Conservation (phyloP, 129 eudicot species). For the Centrapalus pauciflorus region DNA sequence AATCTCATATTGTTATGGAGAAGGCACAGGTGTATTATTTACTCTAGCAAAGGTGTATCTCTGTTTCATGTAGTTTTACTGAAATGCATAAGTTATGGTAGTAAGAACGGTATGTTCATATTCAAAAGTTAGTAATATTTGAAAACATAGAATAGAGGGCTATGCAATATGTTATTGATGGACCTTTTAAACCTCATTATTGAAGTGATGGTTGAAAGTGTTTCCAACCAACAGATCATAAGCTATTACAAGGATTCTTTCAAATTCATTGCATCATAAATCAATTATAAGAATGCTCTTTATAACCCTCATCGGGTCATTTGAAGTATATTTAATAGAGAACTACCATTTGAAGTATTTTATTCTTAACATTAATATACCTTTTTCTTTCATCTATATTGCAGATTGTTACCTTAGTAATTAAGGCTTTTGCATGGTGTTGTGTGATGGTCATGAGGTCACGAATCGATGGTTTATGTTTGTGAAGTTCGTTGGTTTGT, state of each 20-base stretch:
- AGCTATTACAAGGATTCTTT: too few species aligned
- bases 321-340: neutral
- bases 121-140: neutral
- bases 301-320: too few species aligned
- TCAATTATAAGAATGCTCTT: too few species aligned
- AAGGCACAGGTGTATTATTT: too few species aligned
- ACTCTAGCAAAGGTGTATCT: too few species aligned
- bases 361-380: neutral
- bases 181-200: too few species aligned
- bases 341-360: neutral
- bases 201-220: neutral
- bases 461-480: constrained; percentile 74
- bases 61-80: neutral
- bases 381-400: constrained; percentile 3
- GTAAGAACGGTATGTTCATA: neutral
- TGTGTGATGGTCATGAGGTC: constrained; percentile 59
- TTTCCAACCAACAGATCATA: neutral
- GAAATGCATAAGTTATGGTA: neutral
- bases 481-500: constrained; percentile 82
- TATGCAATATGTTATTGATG: too few species aligned
- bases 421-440: constrained; percentile 83
- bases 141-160: too few species aligned
- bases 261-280: too few species aligned
- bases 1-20: too few species aligned
- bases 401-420: constrained; percentile 63